These are phyloP conservation scores for Cutaneotrichosporon dermatis DNA, from an alignment of 1,284 basidiomycete genomes.

Conservation along the genomic window DNA sequence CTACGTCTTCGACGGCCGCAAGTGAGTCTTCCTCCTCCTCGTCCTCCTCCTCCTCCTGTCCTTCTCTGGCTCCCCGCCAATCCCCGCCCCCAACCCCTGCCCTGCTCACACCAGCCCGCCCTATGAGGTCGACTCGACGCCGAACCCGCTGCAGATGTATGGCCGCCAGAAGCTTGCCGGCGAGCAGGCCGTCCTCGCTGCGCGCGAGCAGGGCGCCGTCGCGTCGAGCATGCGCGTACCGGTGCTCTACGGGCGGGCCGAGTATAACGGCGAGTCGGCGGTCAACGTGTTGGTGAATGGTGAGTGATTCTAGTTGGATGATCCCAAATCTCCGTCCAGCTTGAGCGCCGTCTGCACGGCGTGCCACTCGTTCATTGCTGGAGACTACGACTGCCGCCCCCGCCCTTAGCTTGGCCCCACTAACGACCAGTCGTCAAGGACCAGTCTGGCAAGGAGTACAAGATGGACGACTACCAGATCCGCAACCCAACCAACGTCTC, in stretches of 20 bases:
- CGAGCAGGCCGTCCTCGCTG: constrained; percentile 36
- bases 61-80: too few species aligned
- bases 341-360: too few species aligned
- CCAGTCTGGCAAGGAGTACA: constrained; percentile 50
- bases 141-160: constrained; percentile 53
- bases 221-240: constrained; percentile 50
- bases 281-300: constrained; percentile 51
- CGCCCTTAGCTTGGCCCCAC: too few species aligned
- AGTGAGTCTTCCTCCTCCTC: constrained; percentile 21
- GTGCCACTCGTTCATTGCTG: too few species aligned
- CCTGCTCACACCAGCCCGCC: constrained; percentile 44
- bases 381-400: too few species aligned
- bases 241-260: constrained; percentile 48
- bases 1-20: constrained; percentile 47
- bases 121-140: constrained; percentile 48
- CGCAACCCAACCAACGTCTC: constrained; percentile 53
- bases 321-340: too few species aligned
- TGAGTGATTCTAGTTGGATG: too few species aligned
- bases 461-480: constrained; percentile 50
- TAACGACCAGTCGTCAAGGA: constrained; percentile 43
- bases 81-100: too few species aligned
- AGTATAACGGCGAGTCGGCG: constrained; percentile 51
- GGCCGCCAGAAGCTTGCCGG: constrained; percentile 47
- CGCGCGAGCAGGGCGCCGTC: constrained; percentile 30
- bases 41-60: too few species aligned